Percentiles rank a stretch among this genome's conserved stretches.
phyloP scores from a whole-genome alignment of 1,284 basidiomycete species.

The Prillingera fragicola region DNA sequence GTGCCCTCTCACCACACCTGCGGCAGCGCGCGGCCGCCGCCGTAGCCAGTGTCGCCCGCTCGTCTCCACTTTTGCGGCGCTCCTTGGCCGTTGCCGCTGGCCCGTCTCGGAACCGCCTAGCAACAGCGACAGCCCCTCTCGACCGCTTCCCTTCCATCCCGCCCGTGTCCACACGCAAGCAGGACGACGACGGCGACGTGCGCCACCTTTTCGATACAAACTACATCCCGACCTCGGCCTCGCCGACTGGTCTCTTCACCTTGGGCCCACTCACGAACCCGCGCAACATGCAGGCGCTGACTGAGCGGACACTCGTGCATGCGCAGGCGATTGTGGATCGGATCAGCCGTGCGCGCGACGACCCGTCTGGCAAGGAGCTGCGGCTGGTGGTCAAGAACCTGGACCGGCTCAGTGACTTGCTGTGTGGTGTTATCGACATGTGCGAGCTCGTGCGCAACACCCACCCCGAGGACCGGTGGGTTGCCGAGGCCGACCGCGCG shows the following conservation, averaged over 20 bases:
- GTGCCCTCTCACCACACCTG: not conserved
- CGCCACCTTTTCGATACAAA: constrained; percentile 11
- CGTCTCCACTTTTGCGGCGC: not conserved
- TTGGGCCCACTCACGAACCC: constrained; percentile 38
- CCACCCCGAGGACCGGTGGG: constrained; percentile 81
- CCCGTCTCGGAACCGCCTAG: not conserved
- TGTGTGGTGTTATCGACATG: constrained; percentile 94
- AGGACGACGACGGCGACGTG: constrained; percentile 12
- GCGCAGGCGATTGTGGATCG: constrained; percentile 47
- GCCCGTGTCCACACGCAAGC: not conserved
- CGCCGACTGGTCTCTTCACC: constrained; percentile 39
- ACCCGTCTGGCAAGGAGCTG: constrained; percentile 55
- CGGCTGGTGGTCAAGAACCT: constrained; percentile 84
- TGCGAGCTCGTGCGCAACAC: constrained; percentile 89
- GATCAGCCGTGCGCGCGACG: constrained; percentile 41
- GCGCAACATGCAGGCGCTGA: constrained; percentile 31
- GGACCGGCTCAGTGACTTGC: constrained; percentile 87
- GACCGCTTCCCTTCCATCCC: not conserved
- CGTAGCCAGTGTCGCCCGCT: not conserved
- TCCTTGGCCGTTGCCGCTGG: not conserved
- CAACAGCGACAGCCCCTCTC: not conserved
- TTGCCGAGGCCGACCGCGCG: constrained; percentile 73
- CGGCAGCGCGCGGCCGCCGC: not conserved
- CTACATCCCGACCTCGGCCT: constrained; percentile 9
- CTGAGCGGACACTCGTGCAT: constrained; percentile 40